A percentile compares a stretch with the other conserved stretches of the same genome.
phyloP scores from a whole-genome alignment of 2,329 filamentous ascomycete species.

The Stachybotrys elegans region DNA sequence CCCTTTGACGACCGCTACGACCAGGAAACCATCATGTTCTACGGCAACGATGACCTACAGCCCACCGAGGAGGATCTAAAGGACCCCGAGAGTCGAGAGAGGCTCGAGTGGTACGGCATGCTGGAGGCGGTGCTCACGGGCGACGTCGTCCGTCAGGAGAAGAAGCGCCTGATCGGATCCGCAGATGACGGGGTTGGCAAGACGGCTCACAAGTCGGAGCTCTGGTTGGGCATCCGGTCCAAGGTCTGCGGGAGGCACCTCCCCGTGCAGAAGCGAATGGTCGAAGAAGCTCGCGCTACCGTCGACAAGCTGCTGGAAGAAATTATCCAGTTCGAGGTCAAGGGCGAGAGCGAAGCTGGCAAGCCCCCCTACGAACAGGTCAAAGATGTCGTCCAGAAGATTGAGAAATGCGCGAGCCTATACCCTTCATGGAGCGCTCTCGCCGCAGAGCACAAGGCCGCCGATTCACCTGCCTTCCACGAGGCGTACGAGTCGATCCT shows the following conservation, averaged over 20 bases:
- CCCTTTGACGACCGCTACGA: constrained; percentile 85
- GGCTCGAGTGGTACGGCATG: constrained; percentile 98
- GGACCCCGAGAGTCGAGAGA: constrained; percentile 81
- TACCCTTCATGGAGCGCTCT: constrained; percentile 79
- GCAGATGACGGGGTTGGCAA: constrained; percentile 52
- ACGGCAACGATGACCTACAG: constrained; percentile 82
- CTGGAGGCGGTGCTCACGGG: constrained; percentile 90
- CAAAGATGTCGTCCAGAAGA: constrained; percentile 80
- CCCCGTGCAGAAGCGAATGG: constrained; percentile 77
- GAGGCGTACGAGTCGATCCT: constrained; percentile 85
- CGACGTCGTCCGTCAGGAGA: constrained; percentile 96
- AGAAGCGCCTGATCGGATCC: constrained; percentile 86
- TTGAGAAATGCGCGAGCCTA: constrained; percentile 80
- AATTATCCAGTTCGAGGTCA: constrained; percentile 89
- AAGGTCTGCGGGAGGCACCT: constrained; percentile 79
- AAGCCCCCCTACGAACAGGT: constrained; percentile 87
- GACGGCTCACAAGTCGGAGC: constrained; percentile 67
- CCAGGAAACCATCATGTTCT: constrained; percentile 88
- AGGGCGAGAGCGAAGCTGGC: constrained; percentile 86
- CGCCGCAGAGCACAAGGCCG: constrained; percentile 67
- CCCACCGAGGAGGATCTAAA: constrained; percentile 86
- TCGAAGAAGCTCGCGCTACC: constrained; percentile 75
- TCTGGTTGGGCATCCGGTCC: constrained; percentile 86
- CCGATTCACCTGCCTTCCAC: constrained; percentile 70
- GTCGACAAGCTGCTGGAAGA: constrained; percentile 76